These are phyloP conservation scores for Monilinia vaccinii-corymbosi DNA, from an alignment of 2,329 filamentous ascomycete species.

Conservation along the genomic window DNA sequence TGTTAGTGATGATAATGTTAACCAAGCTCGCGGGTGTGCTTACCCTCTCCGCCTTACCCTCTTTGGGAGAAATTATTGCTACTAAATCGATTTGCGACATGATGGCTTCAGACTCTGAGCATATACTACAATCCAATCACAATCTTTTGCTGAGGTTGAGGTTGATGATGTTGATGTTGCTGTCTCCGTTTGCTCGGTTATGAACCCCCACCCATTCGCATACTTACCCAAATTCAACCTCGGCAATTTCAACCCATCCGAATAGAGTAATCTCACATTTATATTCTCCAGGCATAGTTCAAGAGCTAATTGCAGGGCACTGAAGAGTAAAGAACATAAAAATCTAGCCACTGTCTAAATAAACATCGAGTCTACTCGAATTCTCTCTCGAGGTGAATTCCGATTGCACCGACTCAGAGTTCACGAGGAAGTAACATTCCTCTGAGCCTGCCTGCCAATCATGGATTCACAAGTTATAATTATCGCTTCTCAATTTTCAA, in stretches of 20 bases:
- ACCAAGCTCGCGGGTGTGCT: not conserved
- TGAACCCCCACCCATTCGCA: not conserved
- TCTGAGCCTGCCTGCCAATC: not conserved
- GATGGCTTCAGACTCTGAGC: conserved; percentile 8
- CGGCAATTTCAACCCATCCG: not conserved
- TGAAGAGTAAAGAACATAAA: not conserved
- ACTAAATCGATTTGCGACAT: conserved; percentile 21
- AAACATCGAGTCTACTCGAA: not conserved
- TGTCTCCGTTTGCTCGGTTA: not conserved
- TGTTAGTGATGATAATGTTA: not conserved
- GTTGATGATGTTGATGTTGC: not conserved
- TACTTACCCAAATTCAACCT: not conserved
- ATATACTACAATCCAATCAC: not conserved
- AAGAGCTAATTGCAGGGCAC: not conserved
- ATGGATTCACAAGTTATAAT: not conserved
- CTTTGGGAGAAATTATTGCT: conserved; percentile 21
- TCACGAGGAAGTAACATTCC: not conserved
- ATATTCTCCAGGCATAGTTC: not conserved
- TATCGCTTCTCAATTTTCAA: not conserved
- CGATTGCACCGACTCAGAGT: not conserved
- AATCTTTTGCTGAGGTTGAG: not conserved
- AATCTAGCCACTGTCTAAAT: not conserved
- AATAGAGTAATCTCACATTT: not conserved
- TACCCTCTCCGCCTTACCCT: conserved; percentile 25
- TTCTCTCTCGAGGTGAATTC: not conserved